phyloP scores from a whole-genome alignment of 73 alveolate species.

The Paraurostyla sp. region DNA sequence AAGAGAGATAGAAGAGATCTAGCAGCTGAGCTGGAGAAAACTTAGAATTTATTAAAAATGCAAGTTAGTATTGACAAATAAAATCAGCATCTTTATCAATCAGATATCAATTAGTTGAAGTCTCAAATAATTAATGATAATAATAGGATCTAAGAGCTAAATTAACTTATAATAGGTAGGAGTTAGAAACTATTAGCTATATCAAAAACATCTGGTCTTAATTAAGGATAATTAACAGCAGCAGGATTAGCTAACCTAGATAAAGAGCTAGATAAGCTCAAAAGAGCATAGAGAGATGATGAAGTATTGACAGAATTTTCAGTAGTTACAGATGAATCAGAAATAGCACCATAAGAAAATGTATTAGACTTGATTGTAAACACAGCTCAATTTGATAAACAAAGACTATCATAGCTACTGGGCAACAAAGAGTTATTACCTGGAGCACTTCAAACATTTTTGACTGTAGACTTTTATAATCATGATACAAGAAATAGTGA shows the following conservation, averaged over 20 bases:
- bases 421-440: constrained; percentile 51
- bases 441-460: constrained; percentile 71
- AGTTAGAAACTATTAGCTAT: constrained; percentile 14
- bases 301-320: constrained; percentile 65
- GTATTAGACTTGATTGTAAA: constrained; percentile 59
- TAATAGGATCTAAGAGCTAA: constrained; percentile 19
- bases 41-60: constrained; percentile 78
- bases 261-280: background rate
- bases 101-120: constrained; percentile 85
- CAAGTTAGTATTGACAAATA: constrained; percentile 91
- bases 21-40: constrained; percentile 95
- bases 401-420: constrained; percentile 55
- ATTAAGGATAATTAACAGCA: background rate
- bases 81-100: constrained; percentile 76
- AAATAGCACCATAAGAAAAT: constrained; percentile 64
- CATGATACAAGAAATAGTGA: constrained; percentile 86
- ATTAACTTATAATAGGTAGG: background rate
- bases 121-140: background rate
- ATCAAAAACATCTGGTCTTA: background rate
- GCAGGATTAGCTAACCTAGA: constrained; percentile 41
- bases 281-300: constrained; percentile 22
- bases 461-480: constrained; percentile 86
- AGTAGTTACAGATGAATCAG: constrained; percentile 58
- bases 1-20: constrained; percentile 92
- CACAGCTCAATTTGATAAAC: constrained; percentile 57